A percentile compares a stretch with the other conserved stretches of the same genome.
Conservation (phyloP, 768 basidiomycete species). For the Russula vinacea region DNA sequence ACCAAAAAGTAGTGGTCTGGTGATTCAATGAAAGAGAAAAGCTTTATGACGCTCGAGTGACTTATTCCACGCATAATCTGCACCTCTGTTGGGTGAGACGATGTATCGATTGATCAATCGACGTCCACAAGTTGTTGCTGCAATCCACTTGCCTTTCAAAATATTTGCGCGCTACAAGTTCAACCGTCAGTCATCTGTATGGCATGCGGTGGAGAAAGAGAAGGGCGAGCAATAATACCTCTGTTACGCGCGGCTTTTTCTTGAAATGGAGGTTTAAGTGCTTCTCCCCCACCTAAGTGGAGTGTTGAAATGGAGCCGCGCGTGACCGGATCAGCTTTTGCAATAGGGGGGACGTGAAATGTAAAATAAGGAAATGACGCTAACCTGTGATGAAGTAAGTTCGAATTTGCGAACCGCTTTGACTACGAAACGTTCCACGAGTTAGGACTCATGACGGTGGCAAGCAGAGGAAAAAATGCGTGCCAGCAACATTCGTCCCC, state of each 20-base stretch:
- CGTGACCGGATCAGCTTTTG: conserved; percentile 31
- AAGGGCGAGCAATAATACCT: conserved; percentile 60
- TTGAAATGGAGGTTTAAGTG: conserved; percentile 93
- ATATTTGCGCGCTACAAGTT: conserved; percentile 86
- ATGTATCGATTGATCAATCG: not conserved
- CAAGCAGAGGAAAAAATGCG: conserved; percentile 36
- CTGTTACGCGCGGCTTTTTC: conserved; percentile 96
- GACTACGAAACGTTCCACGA: conserved; percentile 45
- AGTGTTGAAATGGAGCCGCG: conserved; percentile 30
- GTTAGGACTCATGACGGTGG: conserved; percentile 29
- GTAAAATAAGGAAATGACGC: conserved; percentile 39
- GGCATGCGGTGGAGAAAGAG: conserved; percentile 27
- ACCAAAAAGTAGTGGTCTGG: conserved; percentile 91
- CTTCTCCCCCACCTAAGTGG: conserved; percentile 77
- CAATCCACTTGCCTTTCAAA: conserved; percentile 66
- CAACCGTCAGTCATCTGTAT: conserved; percentile 31
- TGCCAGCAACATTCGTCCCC: conserved; percentile 80
- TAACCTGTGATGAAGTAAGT: conserved; percentile 86
- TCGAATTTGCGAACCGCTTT: conserved; percentile 95
- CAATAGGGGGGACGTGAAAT: conserved; percentile 31
- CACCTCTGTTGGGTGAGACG: conserved; percentile 61
- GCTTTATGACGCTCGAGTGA: conserved; percentile 90
- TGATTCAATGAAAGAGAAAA: conserved; percentile 89
- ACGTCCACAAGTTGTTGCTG: not conserved
- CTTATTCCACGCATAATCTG: conserved; percentile 97